Conservation (phyloP, 2,329 filamentous ascomycete species). For the Cercospora beticola region DNA sequence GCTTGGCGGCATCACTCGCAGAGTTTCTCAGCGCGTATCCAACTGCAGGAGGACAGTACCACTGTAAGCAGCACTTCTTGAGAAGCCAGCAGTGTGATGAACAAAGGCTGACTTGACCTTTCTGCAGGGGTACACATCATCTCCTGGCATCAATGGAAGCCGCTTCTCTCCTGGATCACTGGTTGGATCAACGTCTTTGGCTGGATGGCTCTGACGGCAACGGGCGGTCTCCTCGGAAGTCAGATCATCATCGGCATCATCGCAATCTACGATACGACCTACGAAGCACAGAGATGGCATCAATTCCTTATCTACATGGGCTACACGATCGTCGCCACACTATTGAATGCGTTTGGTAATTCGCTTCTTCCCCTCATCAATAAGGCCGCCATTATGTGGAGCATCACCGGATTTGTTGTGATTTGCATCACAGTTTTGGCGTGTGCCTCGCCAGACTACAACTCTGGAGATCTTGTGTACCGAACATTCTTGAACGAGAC, state of each 20-base stretch:
- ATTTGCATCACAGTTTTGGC: slow-evolving; percentile 69
- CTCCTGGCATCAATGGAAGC: slow-evolving; percentile 60
- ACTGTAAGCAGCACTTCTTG: slow-evolving; percentile 48
- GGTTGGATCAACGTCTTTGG: slow-evolving; percentile 74
- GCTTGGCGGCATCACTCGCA: slow-evolving; percentile 66
- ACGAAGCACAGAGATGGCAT: slow-evolving; percentile 63
- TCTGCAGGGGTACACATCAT: slow-evolving; percentile 58
- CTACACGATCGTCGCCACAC: slow-evolving; percentile 60
- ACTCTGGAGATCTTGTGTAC: slow-evolving; percentile 65
- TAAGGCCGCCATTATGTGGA: slow-evolving; percentile 70
- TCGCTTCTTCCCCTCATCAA: slow-evolving; percentile 63
- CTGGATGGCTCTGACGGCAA: slow-evolving; percentile 68
- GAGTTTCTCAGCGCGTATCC: slow-evolving; percentile 61
- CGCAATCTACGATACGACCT: slow-evolving; percentile 59
- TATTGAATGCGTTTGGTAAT: slow-evolving; percentile 66
- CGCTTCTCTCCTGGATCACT: slow-evolving; percentile 66
- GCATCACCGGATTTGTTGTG: slow-evolving; percentile 64
- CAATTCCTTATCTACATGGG: slow-evolving; percentile 71
- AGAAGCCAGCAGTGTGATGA: not conserved
- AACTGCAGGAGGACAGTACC: slow-evolving; percentile 52
- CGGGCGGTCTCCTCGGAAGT: slow-evolving; percentile 65
- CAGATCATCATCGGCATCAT: slow-evolving; percentile 67
- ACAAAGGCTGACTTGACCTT: not conserved
- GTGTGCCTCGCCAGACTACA: slow-evolving; percentile 65
- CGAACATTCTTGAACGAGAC: slow-evolving; percentile 62